Conservation (phyloP, 2,329 filamentous ascomycete genomes). For the Fusarium lyarnte region DNA sequence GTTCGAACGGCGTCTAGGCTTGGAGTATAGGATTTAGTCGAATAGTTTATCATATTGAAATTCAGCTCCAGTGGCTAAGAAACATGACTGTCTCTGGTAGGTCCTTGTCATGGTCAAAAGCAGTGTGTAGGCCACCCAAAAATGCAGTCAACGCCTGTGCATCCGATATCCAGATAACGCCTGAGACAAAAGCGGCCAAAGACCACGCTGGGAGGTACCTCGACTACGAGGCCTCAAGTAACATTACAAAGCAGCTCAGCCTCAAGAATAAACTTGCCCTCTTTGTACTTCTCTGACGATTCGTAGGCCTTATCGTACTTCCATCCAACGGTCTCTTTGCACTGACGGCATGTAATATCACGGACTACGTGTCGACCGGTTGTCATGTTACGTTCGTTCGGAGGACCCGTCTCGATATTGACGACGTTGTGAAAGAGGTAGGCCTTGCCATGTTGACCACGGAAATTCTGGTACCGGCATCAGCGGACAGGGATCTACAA, state of each 20-base stretch:
- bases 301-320: constrained; percentile 99
- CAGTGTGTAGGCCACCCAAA: constrained; percentile 10
- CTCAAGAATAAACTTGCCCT: constrained; percentile 97
- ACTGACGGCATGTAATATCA: constrained; percentile 91
- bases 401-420: constrained; percentile 84
- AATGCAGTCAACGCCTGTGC: neutral
- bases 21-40: constrained; percentile 4
- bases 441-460: constrained; percentile 96
- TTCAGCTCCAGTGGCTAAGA: neutral
- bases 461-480: constrained; percentile 78
- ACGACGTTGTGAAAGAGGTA: constrained; percentile 96
- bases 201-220: neutral
- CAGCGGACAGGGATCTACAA: neutral
- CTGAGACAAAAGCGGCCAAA: constrained; percentile 1
- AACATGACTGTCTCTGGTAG: neutral
- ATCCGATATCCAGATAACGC: constrained; percentile 27
- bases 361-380: constrained; percentile 94
- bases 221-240: constrained; percentile 51
- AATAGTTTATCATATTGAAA: constrained; percentile 3
- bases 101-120: constrained; percentile 17
- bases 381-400: constrained; percentile 97
- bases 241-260: constrained; percentile 88
- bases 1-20: constrained; percentile 10
- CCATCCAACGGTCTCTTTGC: constrained; percentile 94
- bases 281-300: constrained; percentile 94